Conservation (phyloP, 2,329 filamentous ascomycete species). For the Parasarocladium wereldwijsianum region DNA sequence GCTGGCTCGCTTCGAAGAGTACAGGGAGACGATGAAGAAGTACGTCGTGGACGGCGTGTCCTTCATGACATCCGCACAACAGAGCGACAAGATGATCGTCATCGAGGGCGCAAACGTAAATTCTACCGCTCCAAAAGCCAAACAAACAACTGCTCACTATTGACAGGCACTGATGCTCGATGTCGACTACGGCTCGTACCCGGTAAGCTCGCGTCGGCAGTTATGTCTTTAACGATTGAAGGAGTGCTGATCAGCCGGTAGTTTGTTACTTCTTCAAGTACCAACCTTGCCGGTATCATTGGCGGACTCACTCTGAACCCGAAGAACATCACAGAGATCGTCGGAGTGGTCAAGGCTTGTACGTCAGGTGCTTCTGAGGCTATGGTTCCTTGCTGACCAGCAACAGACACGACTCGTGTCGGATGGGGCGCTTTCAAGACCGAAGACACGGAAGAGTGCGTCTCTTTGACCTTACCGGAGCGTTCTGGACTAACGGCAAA, state of each 20-base stretch:
- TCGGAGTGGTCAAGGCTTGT: constrained; percentile 51
- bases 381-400: constrained; percentile 2
- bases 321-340: constrained; percentile 40
- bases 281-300: constrained; percentile 37
- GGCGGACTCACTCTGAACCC: constrained; percentile 48
- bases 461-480: constrained; percentile 8
- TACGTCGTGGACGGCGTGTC: constrained; percentile 54
- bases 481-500: constrained; percentile 9
- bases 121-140: constrained; percentile 8
- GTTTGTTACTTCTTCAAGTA: constrained; percentile 27
- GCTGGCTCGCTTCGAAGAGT: constrained; percentile 44
- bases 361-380: background rate
- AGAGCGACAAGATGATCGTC: constrained; percentile 42
- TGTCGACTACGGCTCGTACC: constrained; percentile 34
- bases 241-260: constrained; percentile 6
- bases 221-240: too few relatives aligned
- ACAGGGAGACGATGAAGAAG: constrained; percentile 39
- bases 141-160: constrained; percentile 9
- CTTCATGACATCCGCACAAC: constrained; percentile 47
- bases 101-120: constrained; percentile 45
- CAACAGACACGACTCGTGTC: constrained; percentile 43
- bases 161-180: constrained; percentile 45
- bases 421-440: constrained; percentile 52
- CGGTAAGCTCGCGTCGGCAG: constrained; percentile 10
- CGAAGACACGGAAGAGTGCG: constrained; percentile 32